A percentile compares a stretch with the other conserved stretches of the same genome.
phyloP scores from a whole-genome alignment of 2,329 filamentous ascomycete species.

The Blastomyces parvus region DNA sequence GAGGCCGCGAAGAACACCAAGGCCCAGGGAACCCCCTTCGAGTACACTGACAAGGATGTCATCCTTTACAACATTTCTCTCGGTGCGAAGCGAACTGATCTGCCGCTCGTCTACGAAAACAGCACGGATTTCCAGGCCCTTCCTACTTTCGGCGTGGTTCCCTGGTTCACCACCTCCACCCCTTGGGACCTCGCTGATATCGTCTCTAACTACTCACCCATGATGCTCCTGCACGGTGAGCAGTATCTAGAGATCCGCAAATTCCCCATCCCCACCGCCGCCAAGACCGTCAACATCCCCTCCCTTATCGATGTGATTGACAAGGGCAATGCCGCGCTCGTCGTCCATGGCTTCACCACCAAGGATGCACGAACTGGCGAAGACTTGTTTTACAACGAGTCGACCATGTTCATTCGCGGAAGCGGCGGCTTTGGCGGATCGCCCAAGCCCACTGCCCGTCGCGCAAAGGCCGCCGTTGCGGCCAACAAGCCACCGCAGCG shows the following conservation, averaged over 20 bases:
- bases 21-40: slow-evolving; percentile 64
- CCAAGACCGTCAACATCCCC: slow-evolving; percentile 62
- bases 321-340: slow-evolving; percentile 82
- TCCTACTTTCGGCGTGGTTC: slow-evolving; percentile 92
- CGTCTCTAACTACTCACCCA: slow-evolving; percentile 91
- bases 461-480: slow-evolving; percentile 71
- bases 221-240: slow-evolving; percentile 98
- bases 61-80: slow-evolving; percentile 95
- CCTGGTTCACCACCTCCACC: slow-evolving; percentile 74
- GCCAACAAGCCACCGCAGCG: slow-evolving; percentile 69
- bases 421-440: slow-evolving; percentile 82
- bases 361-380: slow-evolving; percentile 76
- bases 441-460: slow-evolving; percentile 54
- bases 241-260: slow-evolving; percentile 93
- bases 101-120: slow-evolving; percentile 83
- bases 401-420: slow-evolving; percentile 83
- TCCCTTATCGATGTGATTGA: slow-evolving; percentile 89
- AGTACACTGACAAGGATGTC: slow-evolving; percentile 74
- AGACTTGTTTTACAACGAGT: slow-evolving; percentile 94
- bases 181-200: slow-evolving; percentile 74
- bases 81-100: slow-evolving; percentile 80
- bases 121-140: slow-evolving; percentile 85
- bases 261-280: slow-evolving; percentile 81
- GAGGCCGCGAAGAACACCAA: slow-evolving; percentile 63
- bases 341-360: slow-evolving; percentile 71